Evolutionary conservation across 139 green algal species (phyloP), one percentile per base, ranked within the genome.

Genomic region (Chlamydomonas schloesseri): DNA sequence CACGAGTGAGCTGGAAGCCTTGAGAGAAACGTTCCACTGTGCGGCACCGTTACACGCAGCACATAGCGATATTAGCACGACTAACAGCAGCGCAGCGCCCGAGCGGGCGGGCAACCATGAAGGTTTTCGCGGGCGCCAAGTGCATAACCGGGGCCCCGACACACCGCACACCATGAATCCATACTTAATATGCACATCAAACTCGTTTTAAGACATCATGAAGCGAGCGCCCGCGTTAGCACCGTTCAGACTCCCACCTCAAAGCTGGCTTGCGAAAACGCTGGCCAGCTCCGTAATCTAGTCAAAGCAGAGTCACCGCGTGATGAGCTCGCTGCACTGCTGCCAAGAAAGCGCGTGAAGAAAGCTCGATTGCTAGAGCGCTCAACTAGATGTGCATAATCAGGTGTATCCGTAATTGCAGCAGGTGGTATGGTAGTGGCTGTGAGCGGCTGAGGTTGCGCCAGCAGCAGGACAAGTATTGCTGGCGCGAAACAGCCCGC

Each of bases 1-100:
- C 11, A 83, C 60, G 8, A 83, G 37, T 0, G 28, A 14, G 2
- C 37, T 37, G 20, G 76, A 57, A 1, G 60, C 47, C 20, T 36
- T 62, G 10, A 83, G 42, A 21, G 76, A 47, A 28, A 83, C 73
- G 37, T 60, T 83, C 76, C 76, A 83, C 76, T 83, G 74, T 53
- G 21, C 13, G 53, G 53, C n/a, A n/a, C n/a, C 53, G 53, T 23
- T 23, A 23, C 53, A 58, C 53, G 15, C 17, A 65, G 57, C 4
- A 65, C 14, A 26, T 9, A 65, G 57, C 17, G 57, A 20, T 4
- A 28, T 26, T 20, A 65, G 57, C 17, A 8, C 57, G 57, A 65
- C 17, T 13, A 58, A 58, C 13, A 13, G 15, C 53, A 15, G 53
- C 53, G 53, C 13, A 15, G 53, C 15, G 13, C 15, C 17, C 17